Percentiles rank a stretch among this genome's conserved stretches.
Conservation (phyloP, 1,284 basidiomycete species). For the Leucocoprinus gongylophorus region DNA sequence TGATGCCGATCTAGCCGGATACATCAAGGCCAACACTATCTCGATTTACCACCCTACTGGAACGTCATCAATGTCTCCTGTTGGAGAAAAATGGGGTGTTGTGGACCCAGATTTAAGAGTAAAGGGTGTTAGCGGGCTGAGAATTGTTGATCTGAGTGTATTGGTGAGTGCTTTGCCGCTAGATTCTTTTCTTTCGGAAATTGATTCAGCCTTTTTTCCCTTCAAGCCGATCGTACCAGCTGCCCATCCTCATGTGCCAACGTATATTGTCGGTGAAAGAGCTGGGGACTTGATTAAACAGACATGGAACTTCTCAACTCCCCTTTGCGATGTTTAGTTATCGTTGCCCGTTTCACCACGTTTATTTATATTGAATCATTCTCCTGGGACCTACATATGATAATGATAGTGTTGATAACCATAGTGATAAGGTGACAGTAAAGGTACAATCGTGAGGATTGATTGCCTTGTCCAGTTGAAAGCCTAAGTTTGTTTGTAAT, state of each 20-base stretch:
- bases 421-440: too few relatives aligned
- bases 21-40: conserved; percentile 4
- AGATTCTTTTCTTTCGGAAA: neutral
- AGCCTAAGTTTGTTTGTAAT: too few relatives aligned
- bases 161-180: conserved; percentile 10
- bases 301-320: neutral
- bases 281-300: conserved; percentile 13
- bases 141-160: conserved; percentile 43
- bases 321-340: too few relatives aligned
- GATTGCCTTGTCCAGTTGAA: too few relatives aligned
- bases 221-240: conserved; percentile 12
- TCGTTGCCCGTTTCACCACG: too few relatives aligned
- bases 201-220: neutral
- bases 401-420: too few relatives aligned
- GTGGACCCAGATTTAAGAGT: conserved; percentile 39
- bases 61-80: conserved; percentile 13
- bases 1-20: conserved; percentile 11
- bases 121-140: conserved; percentile 35
- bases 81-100: conserved; percentile 27
- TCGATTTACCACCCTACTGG: conserved; percentile 13
- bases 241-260: conserved; percentile 9
- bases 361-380: too few relatives aligned
- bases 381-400: too few relatives aligned
- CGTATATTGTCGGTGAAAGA: conserved; percentile 12
- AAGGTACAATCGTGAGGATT: too few relatives aligned